These are phyloP conservation scores for Neurospora sp. DNA, from an alignment of 495 filamentous ascomycete genomes.

Conservation along the genomic window DNA sequence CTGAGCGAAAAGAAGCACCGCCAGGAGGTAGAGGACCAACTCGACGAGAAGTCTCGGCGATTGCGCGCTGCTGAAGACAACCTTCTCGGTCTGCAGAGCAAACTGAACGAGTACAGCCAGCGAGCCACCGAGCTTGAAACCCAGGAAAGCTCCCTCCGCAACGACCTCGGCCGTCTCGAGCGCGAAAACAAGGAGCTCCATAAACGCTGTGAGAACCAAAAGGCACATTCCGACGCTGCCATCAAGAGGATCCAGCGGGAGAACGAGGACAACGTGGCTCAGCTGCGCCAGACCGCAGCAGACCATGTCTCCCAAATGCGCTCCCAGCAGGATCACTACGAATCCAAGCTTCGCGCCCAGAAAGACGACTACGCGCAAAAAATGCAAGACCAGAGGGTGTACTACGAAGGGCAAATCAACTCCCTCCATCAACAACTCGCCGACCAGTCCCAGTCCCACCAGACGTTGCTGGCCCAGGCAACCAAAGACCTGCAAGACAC, in stretches of 20 bases:
- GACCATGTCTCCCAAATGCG: not conserved
- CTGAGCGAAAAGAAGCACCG: fast-evolving
- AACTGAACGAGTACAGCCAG: not conserved
- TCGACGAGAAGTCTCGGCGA: not conserved
- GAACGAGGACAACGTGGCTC: not conserved
- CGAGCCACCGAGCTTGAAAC: not conserved
- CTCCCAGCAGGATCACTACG: not conserved
- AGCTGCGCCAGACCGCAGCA: not conserved
- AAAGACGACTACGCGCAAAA: not conserved
- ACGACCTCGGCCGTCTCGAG: not conserved
- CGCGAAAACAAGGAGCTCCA: not conserved
- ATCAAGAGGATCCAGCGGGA: not conserved
- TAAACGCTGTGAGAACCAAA: not conserved
- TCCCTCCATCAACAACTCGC: not conserved
- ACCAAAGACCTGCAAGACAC: not conserved
- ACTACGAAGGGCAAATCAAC: not conserved
- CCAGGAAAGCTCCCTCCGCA: not conserved
- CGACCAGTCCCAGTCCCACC: not conserved
- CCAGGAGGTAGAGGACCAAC: not conserved
- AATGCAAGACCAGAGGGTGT: not conserved
- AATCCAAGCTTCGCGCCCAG: not conserved
- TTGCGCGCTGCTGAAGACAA: not conserved
- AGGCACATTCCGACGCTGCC: not conserved
- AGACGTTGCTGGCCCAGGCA: not conserved
- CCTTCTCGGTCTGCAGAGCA: not conserved